Conservation (phyloP, 2,329 filamentous ascomycete species). For the Fusarium praegraminearum region DNA sequence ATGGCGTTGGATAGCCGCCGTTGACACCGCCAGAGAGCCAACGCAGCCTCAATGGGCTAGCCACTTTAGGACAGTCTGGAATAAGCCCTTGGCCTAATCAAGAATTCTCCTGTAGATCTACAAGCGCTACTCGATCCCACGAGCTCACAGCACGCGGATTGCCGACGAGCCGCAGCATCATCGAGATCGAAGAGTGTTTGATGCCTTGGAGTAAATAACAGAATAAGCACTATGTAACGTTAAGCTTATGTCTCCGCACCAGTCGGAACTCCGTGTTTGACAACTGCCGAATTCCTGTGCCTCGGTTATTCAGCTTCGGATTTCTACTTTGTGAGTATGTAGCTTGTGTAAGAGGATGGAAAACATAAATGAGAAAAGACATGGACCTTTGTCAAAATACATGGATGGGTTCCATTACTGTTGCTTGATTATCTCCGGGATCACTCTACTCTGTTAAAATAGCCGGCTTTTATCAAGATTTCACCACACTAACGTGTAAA, state of each 20-base stretch:
- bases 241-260: background rate
- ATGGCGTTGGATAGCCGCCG: background rate
- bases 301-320: background rate
- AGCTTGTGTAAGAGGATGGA: too few species aligned
- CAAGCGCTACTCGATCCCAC: background rate
- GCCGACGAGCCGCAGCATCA: background rate
- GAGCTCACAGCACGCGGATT: background rate
- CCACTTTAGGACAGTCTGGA: background rate
- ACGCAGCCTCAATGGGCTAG: background rate
- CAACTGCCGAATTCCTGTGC: background rate
- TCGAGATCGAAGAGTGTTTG: background rate
- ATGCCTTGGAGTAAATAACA: background rate
- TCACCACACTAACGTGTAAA: too few species aligned
- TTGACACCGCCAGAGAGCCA: background rate
- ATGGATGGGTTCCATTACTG: too few species aligned
- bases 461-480: too few species aligned
- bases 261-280: background rate
- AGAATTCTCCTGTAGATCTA: background rate
- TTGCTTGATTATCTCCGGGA: too few species aligned
- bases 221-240: background rate
- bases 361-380: fast-evolving
- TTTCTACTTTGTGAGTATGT: background rate
- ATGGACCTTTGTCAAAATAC: too few species aligned
- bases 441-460: too few species aligned
- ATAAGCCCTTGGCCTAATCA: background rate